Base-by-base conservation (phyloP, 2,329 filamentous ascomycete genomes). In the Mycosphaerella sp. region DNA sequence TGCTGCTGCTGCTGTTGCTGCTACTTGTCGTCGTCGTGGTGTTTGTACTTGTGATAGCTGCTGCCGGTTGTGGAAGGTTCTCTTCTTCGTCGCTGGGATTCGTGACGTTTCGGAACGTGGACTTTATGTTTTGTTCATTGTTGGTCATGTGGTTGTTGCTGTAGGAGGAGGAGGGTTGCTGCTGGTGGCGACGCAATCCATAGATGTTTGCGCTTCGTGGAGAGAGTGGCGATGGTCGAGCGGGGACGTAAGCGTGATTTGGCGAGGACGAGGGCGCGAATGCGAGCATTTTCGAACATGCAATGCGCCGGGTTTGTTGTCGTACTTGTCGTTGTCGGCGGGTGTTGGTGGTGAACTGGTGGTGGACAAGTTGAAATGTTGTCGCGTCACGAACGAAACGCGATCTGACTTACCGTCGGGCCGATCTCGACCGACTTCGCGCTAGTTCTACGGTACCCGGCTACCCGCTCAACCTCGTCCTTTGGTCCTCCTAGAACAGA, bases 221-320 rank as follows among this genome's bases (percentile, higher is more conserved):
- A 14, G 71, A 71, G 13, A 75, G 68, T 56, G 73, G 73, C 44
- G 72, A 75, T 3, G 71, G 66, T 30, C 60, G 54, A n/a, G 55
- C 41, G 14, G 65, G 64, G n/a, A 59, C 54, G 59, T 60, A 64
- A 12, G 49, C 52, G 59, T 55, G 57, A 35, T 52, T 37, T 8
- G 53, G 54, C 17, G 55, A 52, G n/a, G 57, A 58, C 1, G 51
- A 56, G 18, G 53, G 57, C 34, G 42, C 25, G 40, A 57, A 52
- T 39, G 50, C 50, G 28, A 58, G 53, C 56, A 57, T 57, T 37
- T n/a, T 50, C 25, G 16, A 13, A 14, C 12, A 28, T n/a, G 28
- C 17, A 17, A 3, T 7, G 25, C 13, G 18, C n/a, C 9, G 27
- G 1, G 8, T 14, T 14, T 7, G 40, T 28, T 13, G 18, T 43